phyloP scores from a whole-genome alignment of 1,284 basidiomycete species.

The Apiotrichum laibachii region DNA sequence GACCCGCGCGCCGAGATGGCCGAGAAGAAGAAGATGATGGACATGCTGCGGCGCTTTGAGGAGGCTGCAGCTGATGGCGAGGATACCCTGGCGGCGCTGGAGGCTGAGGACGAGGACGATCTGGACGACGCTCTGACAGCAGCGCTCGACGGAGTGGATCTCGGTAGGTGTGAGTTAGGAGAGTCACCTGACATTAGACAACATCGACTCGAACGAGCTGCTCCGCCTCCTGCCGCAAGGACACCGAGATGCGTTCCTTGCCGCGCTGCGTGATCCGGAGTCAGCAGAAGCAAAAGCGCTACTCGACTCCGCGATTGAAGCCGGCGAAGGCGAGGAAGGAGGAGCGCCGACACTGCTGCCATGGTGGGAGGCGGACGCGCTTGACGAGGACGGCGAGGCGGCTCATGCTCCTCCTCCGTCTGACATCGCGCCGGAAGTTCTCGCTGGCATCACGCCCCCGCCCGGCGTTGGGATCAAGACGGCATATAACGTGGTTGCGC shows the following conservation, averaged over 20 bases:
- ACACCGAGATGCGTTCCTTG: conserved; percentile 46
- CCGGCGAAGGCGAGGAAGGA: conserved; percentile 18
- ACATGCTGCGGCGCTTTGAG: conserved; percentile 49
- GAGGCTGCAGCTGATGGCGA: conserved; percentile 34
- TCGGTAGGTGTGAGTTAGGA: conserved; percentile 26
- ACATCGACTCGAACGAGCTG: conserved; percentile 45
- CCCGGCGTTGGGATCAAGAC: conserved; percentile 35
- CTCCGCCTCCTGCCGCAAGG: conserved; percentile 43
- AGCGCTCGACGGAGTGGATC: conserved; percentile 37
- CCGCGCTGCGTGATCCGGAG: conserved; percentile 40
- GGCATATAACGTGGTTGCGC: conserved; percentile 42
- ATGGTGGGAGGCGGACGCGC: conserved; percentile 19
- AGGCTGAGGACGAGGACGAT: conserved; percentile 32
- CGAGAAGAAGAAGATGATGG: conserved; percentile 48
- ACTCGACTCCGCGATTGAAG: conserved; percentile 29
- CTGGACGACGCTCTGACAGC: conserved; percentile 29
- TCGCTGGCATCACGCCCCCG: conserved; percentile 20
- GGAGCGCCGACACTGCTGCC: conserved; percentile 14
- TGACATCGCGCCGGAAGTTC: conserved; percentile 7
- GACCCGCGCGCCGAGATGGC: conserved; percentile 36
- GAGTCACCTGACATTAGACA: conserved; percentile 29
- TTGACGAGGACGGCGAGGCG: conserved; percentile 10
- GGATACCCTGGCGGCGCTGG: conserved; percentile 27
- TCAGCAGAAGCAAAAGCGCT: conserved; percentile 36
- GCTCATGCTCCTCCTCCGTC: conserved; percentile 15